Evolutionary conservation across 768 basidiomycete species (phyloP).

Genomic region (Austroboletus eburneus): DNA sequence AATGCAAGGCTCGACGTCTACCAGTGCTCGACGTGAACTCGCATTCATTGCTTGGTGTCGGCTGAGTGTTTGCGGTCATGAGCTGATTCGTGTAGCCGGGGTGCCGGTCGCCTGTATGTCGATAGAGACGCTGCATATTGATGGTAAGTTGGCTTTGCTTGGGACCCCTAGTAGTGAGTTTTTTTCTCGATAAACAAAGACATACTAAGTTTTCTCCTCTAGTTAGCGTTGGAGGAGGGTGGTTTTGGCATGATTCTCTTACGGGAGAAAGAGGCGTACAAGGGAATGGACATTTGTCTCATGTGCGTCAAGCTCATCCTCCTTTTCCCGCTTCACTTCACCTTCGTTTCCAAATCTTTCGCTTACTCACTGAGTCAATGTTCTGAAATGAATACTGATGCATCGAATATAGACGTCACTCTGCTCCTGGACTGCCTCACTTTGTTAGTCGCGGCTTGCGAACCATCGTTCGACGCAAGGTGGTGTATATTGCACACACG

Average conservation of each 20-base stretch:
- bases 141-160: conserved; percentile 68
- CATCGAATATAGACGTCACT: conserved; percentile 59
- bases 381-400: no score
- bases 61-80: no score
- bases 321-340: no score
- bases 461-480: conserved; percentile 54
- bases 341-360: no score
- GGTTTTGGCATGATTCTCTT: conserved; percentile 69
- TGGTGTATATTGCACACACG: conserved; percentile 77
- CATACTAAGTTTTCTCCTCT: neutral
- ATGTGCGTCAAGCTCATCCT: no score
- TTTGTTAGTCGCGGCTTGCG: conserved; percentile 62
- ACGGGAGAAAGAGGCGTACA: conserved; percentile 68
- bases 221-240: conserved; percentile 67
- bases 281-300: conserved; percentile 72
- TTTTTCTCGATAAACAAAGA: no score
- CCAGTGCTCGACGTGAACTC: no score
- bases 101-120: no score
- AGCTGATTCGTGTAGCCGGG: no score
- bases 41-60: no score
- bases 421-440: conserved; percentile 70
- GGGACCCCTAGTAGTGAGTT: conserved; percentile 73
- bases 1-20: no score
- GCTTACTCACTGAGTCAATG: no score
- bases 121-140: conserved; percentile 53